A percentile compares a stretch with the other conserved stretches of the same genome.
phyloP scores from a whole-genome alignment of 441 rosid species.

The Erodium chrysanthum region DNA sequence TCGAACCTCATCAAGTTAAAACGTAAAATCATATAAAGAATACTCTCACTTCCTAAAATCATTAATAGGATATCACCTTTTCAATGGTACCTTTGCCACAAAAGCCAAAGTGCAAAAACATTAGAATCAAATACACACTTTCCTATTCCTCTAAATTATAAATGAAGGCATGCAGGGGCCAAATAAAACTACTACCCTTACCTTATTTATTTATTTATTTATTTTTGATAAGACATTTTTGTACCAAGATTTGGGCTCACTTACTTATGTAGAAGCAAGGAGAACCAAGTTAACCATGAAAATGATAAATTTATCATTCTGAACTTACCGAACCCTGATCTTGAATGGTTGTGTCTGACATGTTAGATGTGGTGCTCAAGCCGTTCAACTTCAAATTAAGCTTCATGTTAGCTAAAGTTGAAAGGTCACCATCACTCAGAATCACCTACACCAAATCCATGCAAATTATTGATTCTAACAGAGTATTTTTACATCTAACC shows the following conservation, averaged over 20 bases:
- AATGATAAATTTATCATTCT: not conserved
- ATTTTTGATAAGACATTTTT: too few relatives aligned
- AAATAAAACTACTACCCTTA: too few relatives aligned
- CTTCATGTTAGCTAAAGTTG: conserved; percentile 68
- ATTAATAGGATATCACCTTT: too few relatives aligned
- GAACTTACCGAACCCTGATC: conserved; percentile 35
- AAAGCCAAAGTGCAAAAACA: not conserved
- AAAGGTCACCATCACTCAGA: conserved; percentile 62
- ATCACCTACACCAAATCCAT: conserved; percentile 40
- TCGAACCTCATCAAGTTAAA: too few relatives aligned
- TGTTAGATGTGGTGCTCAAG: conserved; percentile 23
- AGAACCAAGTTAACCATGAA: too few relatives aligned
- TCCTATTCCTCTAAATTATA: not conserved
- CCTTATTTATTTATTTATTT: too few relatives aligned
- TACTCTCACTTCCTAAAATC: too few relatives aligned
- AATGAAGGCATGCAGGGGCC: too few relatives aligned
- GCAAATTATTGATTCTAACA: not conserved
- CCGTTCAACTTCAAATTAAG: conserved; percentile 51
- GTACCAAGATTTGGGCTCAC: too few relatives aligned
- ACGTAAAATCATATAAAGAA: too few relatives aligned
- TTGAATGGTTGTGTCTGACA: conserved; percentile 21
- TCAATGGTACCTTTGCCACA: not conserved
- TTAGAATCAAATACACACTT: not conserved
- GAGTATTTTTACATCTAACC: too few relatives aligned
- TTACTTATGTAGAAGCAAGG: too few relatives aligned